Evolutionary conservation across 2,329 filamentous ascomycete species (phyloP), one percentile per base, ranked within the genome.

Genomic region (Aaosphaeria arxii): DNA sequence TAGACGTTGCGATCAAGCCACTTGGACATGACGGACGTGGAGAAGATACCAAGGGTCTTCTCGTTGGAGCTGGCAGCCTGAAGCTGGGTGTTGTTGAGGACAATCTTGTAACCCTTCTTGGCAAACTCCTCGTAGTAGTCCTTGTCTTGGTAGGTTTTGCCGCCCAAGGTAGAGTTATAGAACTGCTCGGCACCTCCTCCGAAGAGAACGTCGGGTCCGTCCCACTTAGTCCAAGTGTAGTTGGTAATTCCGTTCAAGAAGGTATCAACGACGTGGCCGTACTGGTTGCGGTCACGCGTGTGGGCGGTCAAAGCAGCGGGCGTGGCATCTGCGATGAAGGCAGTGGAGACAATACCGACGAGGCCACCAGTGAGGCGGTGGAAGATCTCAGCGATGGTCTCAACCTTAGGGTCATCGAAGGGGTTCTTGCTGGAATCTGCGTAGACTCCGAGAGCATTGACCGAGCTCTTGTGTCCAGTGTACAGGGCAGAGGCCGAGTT

Each of bases 1-100:
- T 88, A 94, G 55, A 95, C 67, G 60, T 94, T 91, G 56, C 89
- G 85, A 73, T 95, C 89, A 7, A 95, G 79, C 89, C 89, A 95
- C 62, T 89, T 89, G 39, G 88, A 87, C 65, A 95, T 80, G 71
- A 88, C 88, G 54, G 79, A 81, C 51, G 81, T 79, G 62, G 83
- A 85, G 75, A 94, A 95, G 61, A 95, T 84, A 32, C 89, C 89
- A 1, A 95, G 83, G 1, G 87, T 82, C 61, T 80, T 84, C 55
- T 83, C 76, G 46, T 74, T 74, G 61, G 79, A 82, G 43, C 81
- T 75, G 1, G 81, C 77, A 29, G 75, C 70, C 4, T 79, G 64
- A 2, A 95, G 79, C 2, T 83, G 78, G 1, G 88, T 91, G 70
- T 88, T 88, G 78, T 92, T 91, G 56, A 83, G 73, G 51, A 84